Conservation (phyloP, 2,329 filamentous ascomycete species). For the Colletotrichum truncatum region DNA sequence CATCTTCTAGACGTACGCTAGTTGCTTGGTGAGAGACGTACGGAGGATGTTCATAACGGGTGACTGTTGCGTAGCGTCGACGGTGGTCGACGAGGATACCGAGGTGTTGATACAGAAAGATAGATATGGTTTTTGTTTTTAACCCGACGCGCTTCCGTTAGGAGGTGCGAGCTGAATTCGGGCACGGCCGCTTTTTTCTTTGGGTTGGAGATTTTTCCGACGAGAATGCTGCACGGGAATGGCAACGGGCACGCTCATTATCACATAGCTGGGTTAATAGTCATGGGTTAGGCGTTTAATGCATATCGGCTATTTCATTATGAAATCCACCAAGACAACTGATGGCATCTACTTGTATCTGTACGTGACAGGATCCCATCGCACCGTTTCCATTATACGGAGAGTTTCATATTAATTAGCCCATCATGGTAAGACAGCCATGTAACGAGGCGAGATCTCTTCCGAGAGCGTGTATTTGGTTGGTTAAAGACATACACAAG, state of each 20-base stretch:
- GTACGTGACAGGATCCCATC: too few species aligned
- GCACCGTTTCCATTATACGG: neutral
- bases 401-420: neutral
- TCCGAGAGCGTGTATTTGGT: neutral
- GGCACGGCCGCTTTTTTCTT: neutral
- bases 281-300: conserved; percentile 8
- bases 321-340: neutral
- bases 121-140: conserved; percentile 1
- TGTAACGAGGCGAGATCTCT: neutral
- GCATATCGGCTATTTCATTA: neutral
- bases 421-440: neutral
- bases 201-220: conserved; percentile 3
- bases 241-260: conserved; percentile 3
- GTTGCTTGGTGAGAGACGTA: neutral
- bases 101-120: too few species aligned
- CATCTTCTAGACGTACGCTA: conserved; percentile 72
- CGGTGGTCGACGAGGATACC: too few species aligned
- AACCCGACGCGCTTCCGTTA: neutral
- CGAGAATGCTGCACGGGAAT: neutral
- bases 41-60: neutral
- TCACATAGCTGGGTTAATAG: conserved; percentile 1
- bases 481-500: neutral
- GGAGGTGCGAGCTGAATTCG: neutral
- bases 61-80: neutral
- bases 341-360: neutral